A percentile compares a stretch with the other conserved stretches of the same genome.
phyloP scores from a whole-genome alignment of 2,329 filamentous ascomycete genomes.

The Hypocrella siamensis region DNA sequence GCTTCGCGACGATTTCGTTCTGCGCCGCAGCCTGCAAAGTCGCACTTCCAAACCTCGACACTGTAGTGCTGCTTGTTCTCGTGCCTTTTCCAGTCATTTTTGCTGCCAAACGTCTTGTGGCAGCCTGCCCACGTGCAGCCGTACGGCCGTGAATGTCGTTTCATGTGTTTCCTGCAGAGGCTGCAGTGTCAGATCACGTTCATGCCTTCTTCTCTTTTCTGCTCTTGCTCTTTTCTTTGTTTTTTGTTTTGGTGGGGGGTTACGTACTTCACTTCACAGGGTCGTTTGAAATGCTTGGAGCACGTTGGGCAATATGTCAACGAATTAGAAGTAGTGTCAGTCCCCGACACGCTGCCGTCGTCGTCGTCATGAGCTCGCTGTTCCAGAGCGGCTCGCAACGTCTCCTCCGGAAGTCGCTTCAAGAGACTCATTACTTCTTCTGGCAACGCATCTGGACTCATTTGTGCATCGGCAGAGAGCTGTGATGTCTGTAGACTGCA shows the following conservation, averaged over 20 bases:
- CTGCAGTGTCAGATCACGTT: neutral
- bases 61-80: slow-evolving; percentile 68
- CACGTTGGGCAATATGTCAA: slow-evolving; percentile 22
- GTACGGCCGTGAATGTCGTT: slow-evolving; percentile 68
- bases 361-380: neutral
- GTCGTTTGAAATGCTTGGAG: slow-evolving; percentile 29
- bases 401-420: neutral
- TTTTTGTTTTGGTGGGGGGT: neutral
- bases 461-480: neutral
- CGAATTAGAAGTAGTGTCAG: neutral
- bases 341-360: slow-evolving; percentile 3
- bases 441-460: neutral
- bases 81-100: slow-evolving; percentile 88
- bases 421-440: neutral
- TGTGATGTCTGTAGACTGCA: too few species aligned
- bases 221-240: neutral
- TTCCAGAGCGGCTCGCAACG: slow-evolving; percentile 1
- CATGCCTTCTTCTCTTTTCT: neutral
- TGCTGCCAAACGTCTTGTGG: slow-evolving; percentile 66
- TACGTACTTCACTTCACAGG: slow-evolving; percentile 39
- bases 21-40: slow-evolving; percentile 37
- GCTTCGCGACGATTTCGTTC: slow-evolving; percentile 40
- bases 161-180: slow-evolving; percentile 62
- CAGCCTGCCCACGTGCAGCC: slow-evolving; percentile 63
- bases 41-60: slow-evolving; percentile 57